Conservation (phyloP, 2,329 filamentous ascomycete genomes). For the Incumbomyces delicatus region DNA sequence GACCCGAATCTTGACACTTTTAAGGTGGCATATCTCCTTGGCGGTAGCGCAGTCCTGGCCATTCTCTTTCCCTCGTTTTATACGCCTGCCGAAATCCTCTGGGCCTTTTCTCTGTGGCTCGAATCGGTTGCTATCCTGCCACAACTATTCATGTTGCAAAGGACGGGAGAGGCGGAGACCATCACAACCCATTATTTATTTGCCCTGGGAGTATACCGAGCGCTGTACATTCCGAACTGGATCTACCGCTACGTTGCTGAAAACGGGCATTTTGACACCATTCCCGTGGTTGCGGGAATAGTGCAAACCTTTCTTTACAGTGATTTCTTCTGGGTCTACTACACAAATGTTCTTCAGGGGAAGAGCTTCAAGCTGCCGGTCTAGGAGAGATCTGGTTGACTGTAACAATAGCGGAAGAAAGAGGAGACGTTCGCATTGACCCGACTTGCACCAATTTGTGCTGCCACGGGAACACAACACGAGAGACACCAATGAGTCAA, state of each 20-base stretch:
- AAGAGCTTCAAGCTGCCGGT: slow-evolving; percentile 82
- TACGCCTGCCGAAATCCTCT: slow-evolving; percentile 68
- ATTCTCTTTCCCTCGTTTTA: slow-evolving; percentile 80
- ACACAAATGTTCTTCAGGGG: slow-evolving; percentile 83
- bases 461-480: too few relatives aligned
- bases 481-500: too few relatives aligned
- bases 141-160: slow-evolving; percentile 95
- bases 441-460: too few relatives aligned
- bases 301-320: slow-evolving; percentile 93
- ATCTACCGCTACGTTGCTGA: slow-evolving; percentile 81
- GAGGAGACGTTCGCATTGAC: too few relatives aligned
- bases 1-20: slow-evolving; percentile 97
- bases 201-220: slow-evolving; percentile 80
- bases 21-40: slow-evolving; percentile 82
- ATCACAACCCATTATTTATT: slow-evolving; percentile 98
- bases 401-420: too few relatives aligned
- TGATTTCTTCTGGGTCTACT: slow-evolving; percentile 99
- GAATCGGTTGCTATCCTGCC: slow-evolving; percentile 94
- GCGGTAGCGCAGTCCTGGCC: slow-evolving; percentile 66
- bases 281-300: slow-evolving; percentile 78
- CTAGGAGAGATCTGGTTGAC: slow-evolving; percentile 32
- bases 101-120: slow-evolving; percentile 98
- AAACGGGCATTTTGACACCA: slow-evolving; percentile 64
- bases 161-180: slow-evolving; percentile 96
- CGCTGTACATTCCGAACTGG: slow-evolving; percentile 98